Conservation (phyloP, 768 basidiomycete genomes). For the Tricholomella constricta region DNA sequence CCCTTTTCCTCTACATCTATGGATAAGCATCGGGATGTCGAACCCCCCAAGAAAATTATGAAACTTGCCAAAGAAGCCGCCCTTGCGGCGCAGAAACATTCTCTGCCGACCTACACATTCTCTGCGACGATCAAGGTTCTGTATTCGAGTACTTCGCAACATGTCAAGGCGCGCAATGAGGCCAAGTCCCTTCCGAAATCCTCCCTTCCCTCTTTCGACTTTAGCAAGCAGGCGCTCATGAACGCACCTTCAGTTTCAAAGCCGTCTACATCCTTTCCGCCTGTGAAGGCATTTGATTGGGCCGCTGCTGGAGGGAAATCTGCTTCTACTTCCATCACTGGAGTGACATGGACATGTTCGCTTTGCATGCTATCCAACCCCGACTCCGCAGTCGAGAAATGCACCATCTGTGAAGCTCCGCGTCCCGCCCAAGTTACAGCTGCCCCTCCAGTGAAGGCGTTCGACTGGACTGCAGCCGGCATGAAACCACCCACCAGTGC, state of each 20-base stretch:
- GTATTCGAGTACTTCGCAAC: constrained; percentile 22
- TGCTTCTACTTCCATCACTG: not conserved
- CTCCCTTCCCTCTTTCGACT: constrained; percentile 49
- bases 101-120: constrained; percentile 42
- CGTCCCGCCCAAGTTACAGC: constrained; percentile 5
- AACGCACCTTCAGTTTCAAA: not conserved
- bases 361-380: constrained; percentile 13
- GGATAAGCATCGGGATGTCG: not conserved
- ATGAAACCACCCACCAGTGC: constrained; percentile 44
- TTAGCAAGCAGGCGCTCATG: constrained; percentile 17
- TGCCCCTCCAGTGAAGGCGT: constrained; percentile 36
- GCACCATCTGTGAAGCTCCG: constrained; percentile 1
- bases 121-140: constrained; percentile 24
- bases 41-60: not conserved
- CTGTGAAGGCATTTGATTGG: constrained; percentile 15
- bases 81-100: constrained; percentile 24
- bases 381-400: constrained; percentile 7
- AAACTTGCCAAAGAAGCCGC: constrained; percentile 30
- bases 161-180: constrained; percentile 30
- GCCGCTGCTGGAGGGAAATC: constrained; percentile 14
- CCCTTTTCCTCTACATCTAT: not conserved
- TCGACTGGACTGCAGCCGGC: constrained; percentile 67
- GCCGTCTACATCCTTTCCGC: not conserved
- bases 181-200: constrained; percentile 41
- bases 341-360: constrained; percentile 12